phyloP scores from a whole-genome alignment of 2,329 filamentous ascomycete genomes.

The Epichloe sibirici region DNA sequence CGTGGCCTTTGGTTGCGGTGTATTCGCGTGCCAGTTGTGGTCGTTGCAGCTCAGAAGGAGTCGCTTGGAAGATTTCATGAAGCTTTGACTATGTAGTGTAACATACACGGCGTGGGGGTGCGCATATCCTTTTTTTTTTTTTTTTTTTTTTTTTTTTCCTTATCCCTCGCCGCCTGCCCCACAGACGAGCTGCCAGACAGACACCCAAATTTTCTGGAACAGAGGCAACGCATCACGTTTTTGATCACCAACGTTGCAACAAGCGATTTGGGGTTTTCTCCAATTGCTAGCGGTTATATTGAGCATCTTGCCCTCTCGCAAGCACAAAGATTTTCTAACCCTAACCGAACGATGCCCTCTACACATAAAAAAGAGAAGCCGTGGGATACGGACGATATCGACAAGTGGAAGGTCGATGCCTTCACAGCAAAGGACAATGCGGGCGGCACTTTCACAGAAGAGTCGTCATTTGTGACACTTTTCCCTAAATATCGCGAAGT shows the following conservation, averaged over 20 bases:
- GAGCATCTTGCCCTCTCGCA: neutral
- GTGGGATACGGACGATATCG: slow-evolving; percentile 93
- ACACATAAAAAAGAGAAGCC: slow-evolving; percentile 84
- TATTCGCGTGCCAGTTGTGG: neutral
- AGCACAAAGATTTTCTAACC: too few relatives aligned
- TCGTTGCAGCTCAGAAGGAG: neutral
- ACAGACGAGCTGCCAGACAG: neutral
- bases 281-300: neutral
- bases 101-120: slow-evolving; percentile 1
- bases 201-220: slow-evolving; percentile 1
- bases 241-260: neutral
- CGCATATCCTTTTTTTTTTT: neutral
- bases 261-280: neutral
- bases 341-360: slow-evolving; percentile 54
- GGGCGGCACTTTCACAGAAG: slow-evolving; percentile 78
- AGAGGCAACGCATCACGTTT: neutral
- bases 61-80: slow-evolving; percentile 7
- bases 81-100: neutral
- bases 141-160: neutral
- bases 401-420: slow-evolving; percentile 87
- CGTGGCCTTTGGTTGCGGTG: slow-evolving; percentile 7
- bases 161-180: neutral
- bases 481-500: slow-evolving; percentile 96
- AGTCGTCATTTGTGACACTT: slow-evolving; percentile 76
- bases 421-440: slow-evolving; percentile 80